phyloP scores from a whole-genome alignment of 257 asterid genomes.

The Linderniella brevidens region DNA sequence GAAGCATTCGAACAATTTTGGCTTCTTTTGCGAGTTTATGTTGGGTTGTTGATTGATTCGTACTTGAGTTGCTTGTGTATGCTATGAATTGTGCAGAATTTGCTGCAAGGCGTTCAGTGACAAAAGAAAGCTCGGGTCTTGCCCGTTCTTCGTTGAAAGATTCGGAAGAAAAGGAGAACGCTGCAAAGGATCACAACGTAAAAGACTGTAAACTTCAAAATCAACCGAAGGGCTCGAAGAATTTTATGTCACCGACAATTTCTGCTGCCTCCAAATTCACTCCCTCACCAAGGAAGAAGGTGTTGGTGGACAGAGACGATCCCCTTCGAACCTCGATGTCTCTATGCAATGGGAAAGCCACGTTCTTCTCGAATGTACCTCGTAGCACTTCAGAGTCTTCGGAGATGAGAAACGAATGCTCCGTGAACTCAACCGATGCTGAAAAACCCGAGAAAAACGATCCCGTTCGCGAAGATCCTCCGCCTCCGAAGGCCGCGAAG shows the following conservation, averaged over 20 bases:
- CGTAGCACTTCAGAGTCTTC: constrained; percentile 13
- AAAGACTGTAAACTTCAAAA: constrained; percentile 29
- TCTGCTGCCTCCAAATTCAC: constrained; percentile 88
- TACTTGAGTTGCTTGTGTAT: constrained; percentile 10
- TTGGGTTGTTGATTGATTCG: no score
- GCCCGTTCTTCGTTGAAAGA: constrained; percentile 7
- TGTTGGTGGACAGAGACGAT: constrained; percentile 67
- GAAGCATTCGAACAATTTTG: background rate
- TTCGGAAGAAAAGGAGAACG: constrained; percentile 64
- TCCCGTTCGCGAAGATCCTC: constrained; percentile 19
- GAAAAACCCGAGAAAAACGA: constrained; percentile 11
- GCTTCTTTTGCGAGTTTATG: background rate
- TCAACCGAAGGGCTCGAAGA: constrained; percentile 44
- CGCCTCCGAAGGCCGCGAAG: constrained; percentile 24
- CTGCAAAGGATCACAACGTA: constrained; percentile 16
- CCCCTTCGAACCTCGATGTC: constrained; percentile 59
- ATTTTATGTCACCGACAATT: constrained; percentile 86
- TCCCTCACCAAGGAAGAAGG: constrained; percentile 72
- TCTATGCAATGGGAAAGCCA: constrained; percentile 58
- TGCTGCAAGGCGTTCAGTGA: constrained; percentile 21
- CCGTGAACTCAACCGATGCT: constrained; percentile 7
- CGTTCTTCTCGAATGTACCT: constrained; percentile 28
- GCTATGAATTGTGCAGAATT: constrained; percentile 19
- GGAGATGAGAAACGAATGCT: constrained; percentile 13
- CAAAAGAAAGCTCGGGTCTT: constrained; percentile 13